Percentiles rank a stretch among this genome's conserved stretches.
phyloP scores from a whole-genome alignment of 495 filamentous ascomycete species.

The Trichoderma gamsii region DNA sequence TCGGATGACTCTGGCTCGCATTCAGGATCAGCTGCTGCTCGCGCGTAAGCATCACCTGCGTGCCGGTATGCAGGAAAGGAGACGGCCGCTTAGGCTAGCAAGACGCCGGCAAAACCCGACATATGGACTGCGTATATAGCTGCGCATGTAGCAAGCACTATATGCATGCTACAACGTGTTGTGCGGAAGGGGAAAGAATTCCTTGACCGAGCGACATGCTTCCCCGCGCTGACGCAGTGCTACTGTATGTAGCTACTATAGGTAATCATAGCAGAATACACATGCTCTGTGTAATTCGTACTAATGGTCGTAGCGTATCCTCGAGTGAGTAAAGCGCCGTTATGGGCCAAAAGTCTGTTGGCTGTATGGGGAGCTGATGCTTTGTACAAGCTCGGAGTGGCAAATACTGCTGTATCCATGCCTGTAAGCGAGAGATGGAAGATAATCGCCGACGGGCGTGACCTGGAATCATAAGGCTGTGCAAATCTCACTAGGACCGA shows the following conservation, averaged over 20 bases:
- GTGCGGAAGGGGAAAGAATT: neutral
- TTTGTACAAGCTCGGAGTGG: neutral
- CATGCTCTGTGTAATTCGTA: neutral
- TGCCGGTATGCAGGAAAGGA: slow-evolving; percentile 1
- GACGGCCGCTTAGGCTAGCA: neutral
- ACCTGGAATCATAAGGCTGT: neutral
- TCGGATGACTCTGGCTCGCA: neutral
- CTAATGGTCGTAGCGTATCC: neutral
- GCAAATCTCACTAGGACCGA: neutral
- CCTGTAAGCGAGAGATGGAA: neutral
- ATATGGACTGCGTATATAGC: neutral
- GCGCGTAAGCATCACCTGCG: slow-evolving; percentile 4
- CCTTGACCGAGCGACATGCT: slow-evolving; percentile 3
- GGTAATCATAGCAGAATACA: neutral
- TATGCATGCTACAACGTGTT: no score
- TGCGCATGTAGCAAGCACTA: no score
- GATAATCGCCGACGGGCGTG: neutral
- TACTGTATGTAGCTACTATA: neutral
- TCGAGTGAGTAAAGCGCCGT: neutral
- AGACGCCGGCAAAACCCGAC: neutral
- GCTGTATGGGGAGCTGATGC: neutral
- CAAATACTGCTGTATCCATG: neutral
- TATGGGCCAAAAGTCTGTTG: neutral
- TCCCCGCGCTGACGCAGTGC: slow-evolving; percentile 11
- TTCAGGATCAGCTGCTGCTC: neutral